Evolutionary conservation across 2,329 filamentous ascomycete genomes (phyloP), one percentile per base, ranked within the genome.

Genomic region (Cordyceps pruinosa): DNA sequence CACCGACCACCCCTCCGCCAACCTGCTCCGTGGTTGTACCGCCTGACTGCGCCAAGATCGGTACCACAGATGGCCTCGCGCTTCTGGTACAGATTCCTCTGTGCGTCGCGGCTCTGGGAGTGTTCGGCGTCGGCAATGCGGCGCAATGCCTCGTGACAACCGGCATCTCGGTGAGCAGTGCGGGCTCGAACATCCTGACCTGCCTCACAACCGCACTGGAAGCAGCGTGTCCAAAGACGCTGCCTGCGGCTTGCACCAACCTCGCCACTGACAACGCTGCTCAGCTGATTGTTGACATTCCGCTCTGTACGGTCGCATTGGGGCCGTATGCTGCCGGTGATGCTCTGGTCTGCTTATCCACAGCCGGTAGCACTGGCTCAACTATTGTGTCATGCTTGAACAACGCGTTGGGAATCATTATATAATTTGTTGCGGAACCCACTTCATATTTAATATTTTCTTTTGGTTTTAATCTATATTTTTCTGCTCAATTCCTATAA

Each of bases 241-340:
- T 55, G 23, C 52, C 52, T 5, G 2, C 34, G n/a, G 52, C 44
- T 12, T 55, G 52, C 17, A 37, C 25, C 3, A 46, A 48, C 9
- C 30, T 55, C 2, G 21, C 35, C 6, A 48, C 19, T 3, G 42
- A 47, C 25, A 12, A 35, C 9, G 17, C 26, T 21, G 8, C 44
- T 10, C 28, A 55, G 15, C 52, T 55, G 25, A 23, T 25, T 2
- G 34, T 39, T 23, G 52, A 55, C 25, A 39, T 55, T 25, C 52
- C 52, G 3, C 25, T 55, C 10, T 57, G 55, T 30, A 32, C 23
- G 17, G 48, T 23, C 19, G 46, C 35, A 13, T 39, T 57, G 7
- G 55, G 55, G 2, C 55, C 55, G 3, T 57, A 45, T 19, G 55
- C 55, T 5, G 35, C 48, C 17, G 55, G 55, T 25, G 30, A 37